Conservation (phyloP, 1,284 basidiomycete genomes). For the Fomitiporia mediterranea region DNA sequence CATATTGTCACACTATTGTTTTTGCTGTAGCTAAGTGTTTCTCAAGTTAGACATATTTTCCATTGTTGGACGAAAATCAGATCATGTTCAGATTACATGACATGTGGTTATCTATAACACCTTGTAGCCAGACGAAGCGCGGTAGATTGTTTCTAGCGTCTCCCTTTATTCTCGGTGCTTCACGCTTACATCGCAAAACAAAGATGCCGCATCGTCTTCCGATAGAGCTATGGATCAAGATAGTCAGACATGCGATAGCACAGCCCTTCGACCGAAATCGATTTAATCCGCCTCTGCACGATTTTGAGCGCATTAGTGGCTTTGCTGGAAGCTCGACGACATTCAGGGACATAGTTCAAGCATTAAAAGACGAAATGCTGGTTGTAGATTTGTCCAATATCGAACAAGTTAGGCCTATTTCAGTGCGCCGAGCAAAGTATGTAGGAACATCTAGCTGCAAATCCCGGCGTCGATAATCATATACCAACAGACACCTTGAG, state of each 20-base stretch:
- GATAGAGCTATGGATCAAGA: conserved; percentile 5
- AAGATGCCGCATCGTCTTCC: not conserved
- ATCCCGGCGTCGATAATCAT: not conserved
- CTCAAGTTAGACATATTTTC: too few species aligned
- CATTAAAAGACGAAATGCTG: not conserved
- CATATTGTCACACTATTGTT: too few species aligned
- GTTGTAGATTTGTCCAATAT: not conserved
- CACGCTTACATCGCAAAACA: too few species aligned
- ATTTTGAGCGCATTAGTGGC: conserved; percentile 1
- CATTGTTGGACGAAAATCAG: too few species aligned
- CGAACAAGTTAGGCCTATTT: not conserved
- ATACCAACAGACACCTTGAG: not conserved
- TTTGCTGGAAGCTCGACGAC: not conserved
- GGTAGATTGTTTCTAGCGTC: too few species aligned
- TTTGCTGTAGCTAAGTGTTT: too few species aligned
- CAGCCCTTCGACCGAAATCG: not conserved
- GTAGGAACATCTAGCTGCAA: not conserved
- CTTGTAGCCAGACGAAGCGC: too few species aligned
- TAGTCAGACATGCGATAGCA: not conserved
- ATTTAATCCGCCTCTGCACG: conserved; percentile 1
- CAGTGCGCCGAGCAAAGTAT: not conserved
- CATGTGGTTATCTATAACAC: too few species aligned
- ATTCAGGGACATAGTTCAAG: conserved; percentile 3
- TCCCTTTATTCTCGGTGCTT: too few species aligned
- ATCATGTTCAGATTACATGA: too few species aligned